Base-by-base conservation (phyloP, 1,284 basidiomycete species). In the Phlebopus sp. region DNA sequence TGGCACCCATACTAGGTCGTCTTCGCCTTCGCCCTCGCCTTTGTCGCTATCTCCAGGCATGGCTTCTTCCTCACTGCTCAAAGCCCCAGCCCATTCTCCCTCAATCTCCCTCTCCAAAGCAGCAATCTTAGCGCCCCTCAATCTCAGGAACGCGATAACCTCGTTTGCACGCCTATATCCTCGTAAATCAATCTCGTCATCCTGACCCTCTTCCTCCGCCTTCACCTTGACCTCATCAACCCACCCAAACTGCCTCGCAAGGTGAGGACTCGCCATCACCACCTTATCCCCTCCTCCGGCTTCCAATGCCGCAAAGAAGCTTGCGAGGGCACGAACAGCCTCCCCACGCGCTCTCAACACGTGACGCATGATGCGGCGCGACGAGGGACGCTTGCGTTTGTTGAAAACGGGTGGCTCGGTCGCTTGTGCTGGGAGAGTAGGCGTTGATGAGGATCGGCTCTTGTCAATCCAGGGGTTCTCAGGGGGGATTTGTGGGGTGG, bases 331-430 rank as follows among this genome's bases (percentile, higher is more conserved):
- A 49, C 82, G 82, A 19, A 84, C 78, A 13, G 91, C 91, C 60
- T 90, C 82, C 3, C 84, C 77, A 14, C 92, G 84, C 18, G 86
- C 84, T 19, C 89, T 79, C 42, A 95, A 73, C 42, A 95, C 87
- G 68, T 95, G 90, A 17, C 88, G 84, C 57, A 96, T 84, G 49
- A 96, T 81, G 38, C 82, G 77, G 35, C 90, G 82, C 5, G 90
- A 86, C 2, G 90, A 84, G 1, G 90, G 82, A 17, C 77, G 75
- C 47, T 76, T 75, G 43, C 69, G 69, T 38, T 72, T 69, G 35
- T 63, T 62, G 34, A 66, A 55, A 17, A 73, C 72, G 6, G 72
- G 70, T 1, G 75, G 73, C 44, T 79, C 73, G 3, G 44, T 48
- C 13, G 58, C 47, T 17, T 58, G 55, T 21, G 54, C 59, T 42